A percentile compares a stretch with the other conserved stretches of the same genome.
Evolutionary conservation across 2,329 filamentous ascomycete species (phyloP).

Genomic region (Scytalidium lignicola): DNA sequence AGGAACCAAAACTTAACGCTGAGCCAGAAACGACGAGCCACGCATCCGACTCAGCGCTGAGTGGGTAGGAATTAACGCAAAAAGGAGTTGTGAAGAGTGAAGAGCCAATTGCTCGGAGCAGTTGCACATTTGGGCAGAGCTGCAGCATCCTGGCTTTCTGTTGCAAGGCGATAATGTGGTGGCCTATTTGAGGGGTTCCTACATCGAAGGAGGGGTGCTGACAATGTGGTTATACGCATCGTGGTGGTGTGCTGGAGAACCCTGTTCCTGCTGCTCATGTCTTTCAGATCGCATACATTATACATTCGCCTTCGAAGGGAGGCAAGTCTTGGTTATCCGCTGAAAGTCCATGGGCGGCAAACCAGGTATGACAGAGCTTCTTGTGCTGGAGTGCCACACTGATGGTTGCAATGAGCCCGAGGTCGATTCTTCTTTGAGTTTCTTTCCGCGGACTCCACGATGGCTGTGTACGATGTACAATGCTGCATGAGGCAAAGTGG

Average conservation of each 20-base stretch:
- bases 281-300: not conserved
- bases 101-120: not conserved
- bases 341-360: no score
- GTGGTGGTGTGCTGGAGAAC: not conserved
- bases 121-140: not conserved
- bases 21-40: not conserved
- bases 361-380: no score
- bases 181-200: not conserved
- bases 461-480: not conserved
- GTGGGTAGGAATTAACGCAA: not conserved
- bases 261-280: not conserved
- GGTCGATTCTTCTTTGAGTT: not conserved
- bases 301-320: not conserved
- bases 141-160: not conserved
- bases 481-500: not conserved
- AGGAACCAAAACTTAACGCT: slow-evolving; percentile 1
- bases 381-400: not conserved
- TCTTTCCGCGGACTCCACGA: not conserved
- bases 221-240: not conserved
- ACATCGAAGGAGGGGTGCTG: not conserved
- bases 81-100: not conserved
- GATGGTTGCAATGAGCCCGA: not conserved
- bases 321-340: no score
- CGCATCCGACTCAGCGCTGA: not conserved
- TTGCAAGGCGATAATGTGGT: not conserved